Evolutionary conservation across 2,329 filamentous ascomycete species (phyloP).

Genomic region (Davidsoniella eucalypti): DNA sequence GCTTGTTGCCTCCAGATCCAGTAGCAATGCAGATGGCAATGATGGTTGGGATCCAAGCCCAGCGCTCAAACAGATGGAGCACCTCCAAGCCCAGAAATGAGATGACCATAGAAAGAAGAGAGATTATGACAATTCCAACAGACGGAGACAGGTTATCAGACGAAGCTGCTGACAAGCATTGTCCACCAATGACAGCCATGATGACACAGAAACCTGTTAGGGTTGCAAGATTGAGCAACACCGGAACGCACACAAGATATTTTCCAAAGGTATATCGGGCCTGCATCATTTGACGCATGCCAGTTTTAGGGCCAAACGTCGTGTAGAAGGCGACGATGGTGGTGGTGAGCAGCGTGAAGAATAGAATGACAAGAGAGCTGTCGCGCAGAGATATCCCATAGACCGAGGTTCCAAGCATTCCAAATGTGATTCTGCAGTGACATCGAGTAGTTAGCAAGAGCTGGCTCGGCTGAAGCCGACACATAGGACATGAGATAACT

Average conservation of each 20-base stretch:
- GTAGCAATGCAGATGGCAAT: conserved; percentile 37
- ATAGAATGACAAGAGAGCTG: conserved; percentile 41
- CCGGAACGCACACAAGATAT: conserved; percentile 41
- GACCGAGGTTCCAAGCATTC: conserved; percentile 39
- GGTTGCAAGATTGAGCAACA: conserved; percentile 45
- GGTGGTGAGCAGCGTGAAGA: conserved; percentile 42
- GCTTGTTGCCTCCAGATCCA: conserved; percentile 34
- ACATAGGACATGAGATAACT: background rate
- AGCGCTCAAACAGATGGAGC: conserved; percentile 41
- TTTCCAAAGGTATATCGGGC: conserved; percentile 45
- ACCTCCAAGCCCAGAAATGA: conserved; percentile 45
- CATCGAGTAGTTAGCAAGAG: no score
- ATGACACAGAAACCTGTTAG: conserved; percentile 48
- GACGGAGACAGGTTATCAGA: conserved; percentile 31
- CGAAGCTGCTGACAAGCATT: conserved; percentile 38
- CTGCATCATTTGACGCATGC: conserved; percentile 49
- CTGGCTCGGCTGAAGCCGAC: no score
- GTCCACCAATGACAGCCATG: conserved; percentile 42
- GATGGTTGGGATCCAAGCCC: conserved; percentile 38
- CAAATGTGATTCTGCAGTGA: conserved; percentile 37
- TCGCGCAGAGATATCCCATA: conserved; percentile 40
- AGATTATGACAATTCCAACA: conserved; percentile 45
- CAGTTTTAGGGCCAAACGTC: conserved; percentile 43
- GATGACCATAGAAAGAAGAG: conserved; percentile 37
- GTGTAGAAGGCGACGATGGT: conserved; percentile 38